These are phyloP conservation scores for Alopecurus myosuroides DNA, from an alignment of 176 grass and related monocot genomes.

Conservation along the genomic window DNA sequence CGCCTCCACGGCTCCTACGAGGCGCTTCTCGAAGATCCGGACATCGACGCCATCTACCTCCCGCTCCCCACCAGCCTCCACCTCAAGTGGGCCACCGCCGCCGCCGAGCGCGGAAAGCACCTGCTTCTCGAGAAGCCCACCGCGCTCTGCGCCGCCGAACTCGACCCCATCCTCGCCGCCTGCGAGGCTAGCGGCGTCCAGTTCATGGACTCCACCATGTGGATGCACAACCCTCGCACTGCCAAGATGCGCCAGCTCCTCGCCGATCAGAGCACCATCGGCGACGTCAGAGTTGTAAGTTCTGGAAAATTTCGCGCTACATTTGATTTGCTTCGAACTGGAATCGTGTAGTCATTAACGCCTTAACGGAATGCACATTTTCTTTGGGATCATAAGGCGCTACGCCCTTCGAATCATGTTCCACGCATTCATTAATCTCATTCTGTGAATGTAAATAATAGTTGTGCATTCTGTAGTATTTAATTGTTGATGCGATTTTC, in stretches of 20 bases:
- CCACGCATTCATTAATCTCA: not conserved
- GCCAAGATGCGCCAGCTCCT: slow-evolving; percentile 72
- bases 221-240: slow-evolving; percentile 88
- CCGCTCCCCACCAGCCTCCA: slow-evolving; percentile 85
- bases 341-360: not conserved
- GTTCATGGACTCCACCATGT: slow-evolving; percentile 96
- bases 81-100: slow-evolving; percentile 57
- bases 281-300: slow-evolving; percentile 53
- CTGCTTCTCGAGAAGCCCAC: slow-evolving; percentile 90
- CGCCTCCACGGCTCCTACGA: slow-evolving; percentile 65
- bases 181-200: slow-evolving; percentile 50
- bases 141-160: slow-evolving; percentile 58
- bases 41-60: slow-evolving; percentile 74
- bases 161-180: slow-evolving; percentile 60
- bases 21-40: slow-evolving; percentile 58
- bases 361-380: not conserved
- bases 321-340: not conserved
- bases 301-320: not conserved
- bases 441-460: not conserved
- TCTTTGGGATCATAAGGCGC: not conserved
- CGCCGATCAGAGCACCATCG: slow-evolving; percentile 54
- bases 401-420: not conserved
- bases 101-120: slow-evolving; percentile 64
- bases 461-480: not conserved
- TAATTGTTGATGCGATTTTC: not conserved